Base-by-base conservation (phyloP, 2,329 filamentous ascomycete species). In the Alternaria panax region DNA sequence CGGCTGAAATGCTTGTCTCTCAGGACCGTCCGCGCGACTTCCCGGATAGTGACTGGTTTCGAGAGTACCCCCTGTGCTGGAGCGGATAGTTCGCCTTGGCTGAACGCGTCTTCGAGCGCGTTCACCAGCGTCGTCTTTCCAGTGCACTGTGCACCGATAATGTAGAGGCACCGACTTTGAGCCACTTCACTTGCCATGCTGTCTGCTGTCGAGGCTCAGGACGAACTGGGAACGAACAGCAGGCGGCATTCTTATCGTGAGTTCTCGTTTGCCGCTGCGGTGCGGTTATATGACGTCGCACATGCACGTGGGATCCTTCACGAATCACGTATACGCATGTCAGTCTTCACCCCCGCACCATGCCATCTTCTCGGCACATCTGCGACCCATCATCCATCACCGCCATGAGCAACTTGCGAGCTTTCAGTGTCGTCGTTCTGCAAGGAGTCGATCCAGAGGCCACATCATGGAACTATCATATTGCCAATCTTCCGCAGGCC, bases 81-180 rank as follows among this genome's bases (percentile, higher is more conserved):
- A 55, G 8, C 8, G 52, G 34, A 20, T 20, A 34, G 25, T 25
- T 25, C 52, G 18, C 16, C 20, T 36, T 22, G 30, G 24, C 18
- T 58, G 46, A 52, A 79, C 68, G 8, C 67, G 0, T 27, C 52
- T 24, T 68, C 65, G 2, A 83, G 68, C 1, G 73, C 73, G 36
- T 75, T 71, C 54, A 79, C 73, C 1, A 83, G 70, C 0, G 81
- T 82, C 1, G 79, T 82, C 62, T 83, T 83, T 36, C 81, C 81
- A 1, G 80, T 82, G 43, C 75, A 81, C 45, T 82, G 81, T 3
- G 81, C 76, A 3, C 81, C 81, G 28, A 82, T 71, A 36, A 83
- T 77, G 66, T 82, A 83, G 30, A 82, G 75, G 36, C 50, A 32
- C 18, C 28, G 28, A 32, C 18, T 25, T 27, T 28, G 43, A n/a